Conservation (phyloP, 2,329 filamentous ascomycete genomes). For the Periconia sp. region DNA sequence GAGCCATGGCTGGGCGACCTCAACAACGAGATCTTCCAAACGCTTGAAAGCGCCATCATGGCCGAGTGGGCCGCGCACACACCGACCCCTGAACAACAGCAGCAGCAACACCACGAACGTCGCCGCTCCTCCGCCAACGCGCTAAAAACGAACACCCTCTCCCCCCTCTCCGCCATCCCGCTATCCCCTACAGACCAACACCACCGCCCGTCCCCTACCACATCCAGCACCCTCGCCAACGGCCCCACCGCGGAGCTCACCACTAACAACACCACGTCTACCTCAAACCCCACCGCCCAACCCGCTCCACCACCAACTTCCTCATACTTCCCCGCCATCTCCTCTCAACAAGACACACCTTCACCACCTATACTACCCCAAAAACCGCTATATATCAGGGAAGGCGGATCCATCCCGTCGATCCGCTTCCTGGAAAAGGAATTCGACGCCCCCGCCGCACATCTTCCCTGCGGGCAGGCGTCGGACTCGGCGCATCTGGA, state of each 20-base stretch:
- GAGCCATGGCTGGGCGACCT: slow-evolving; percentile 96
- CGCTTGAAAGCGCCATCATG: slow-evolving; percentile 81
- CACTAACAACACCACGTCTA: neutral
- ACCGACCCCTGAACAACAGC: slow-evolving; percentile 27
- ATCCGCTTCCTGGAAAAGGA: slow-evolving; percentile 95
- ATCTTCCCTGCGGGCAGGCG: slow-evolving; percentile 91
- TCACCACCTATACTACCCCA: slow-evolving; percentile 18
- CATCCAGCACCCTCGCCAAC: slow-evolving; percentile 55
- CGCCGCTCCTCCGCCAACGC: slow-evolving; percentile 4
- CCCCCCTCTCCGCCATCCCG: slow-evolving; percentile 3
- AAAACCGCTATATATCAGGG: slow-evolving; percentile 87
- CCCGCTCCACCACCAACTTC: neutral
- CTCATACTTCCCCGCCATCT: neutral
- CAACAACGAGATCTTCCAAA: slow-evolving; percentile 85
- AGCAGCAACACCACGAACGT: neutral
- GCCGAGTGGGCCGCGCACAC: slow-evolving; percentile 71
- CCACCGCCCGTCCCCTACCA: slow-evolving; percentile 45
- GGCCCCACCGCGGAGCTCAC: slow-evolving; percentile 23
- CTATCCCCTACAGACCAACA: slow-evolving; percentile 12
- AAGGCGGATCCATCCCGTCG: slow-evolving; percentile 92
- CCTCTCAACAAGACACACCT: neutral
- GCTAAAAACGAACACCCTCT: slow-evolving; percentile 8
- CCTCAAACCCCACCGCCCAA: too few relatives aligned
- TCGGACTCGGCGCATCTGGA: slow-evolving; percentile 93
- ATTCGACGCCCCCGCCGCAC: slow-evolving; percentile 85